Base-by-base conservation (phyloP, 202 grass and related monocot species). In the Saccharum hybrid region DNA sequence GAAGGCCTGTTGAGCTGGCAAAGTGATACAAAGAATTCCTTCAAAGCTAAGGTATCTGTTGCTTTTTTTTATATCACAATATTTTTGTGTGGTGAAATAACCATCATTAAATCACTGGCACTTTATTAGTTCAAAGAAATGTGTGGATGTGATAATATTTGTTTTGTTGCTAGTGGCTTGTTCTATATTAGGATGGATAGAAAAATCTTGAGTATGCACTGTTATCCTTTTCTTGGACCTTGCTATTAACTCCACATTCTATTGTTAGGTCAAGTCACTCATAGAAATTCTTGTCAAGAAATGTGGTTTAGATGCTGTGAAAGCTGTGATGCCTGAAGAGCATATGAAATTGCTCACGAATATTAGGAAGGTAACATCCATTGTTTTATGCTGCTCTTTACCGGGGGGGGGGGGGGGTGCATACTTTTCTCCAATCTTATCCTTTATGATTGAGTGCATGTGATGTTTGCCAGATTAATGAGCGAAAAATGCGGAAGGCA, bases 231-330 rank as follows among this genome's bases (percentile, higher is more conserved):
- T 22, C 19, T 71, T 21, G 3, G 71, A 76, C 61, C 21, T 83
- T 83, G 15, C 3, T 88, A 45, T 83, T 86, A 43, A 77, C 30
- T 21, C 41, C 26, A 63, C 14, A 33, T 83, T n/a, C 43, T 52
- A 62, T 81, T 90, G 57, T 46, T 68, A 98, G 96, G 90, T 98
- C 10, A 98, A 98, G 67, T 85, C 92, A 81, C 87, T 98, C 30
- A 54, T 98, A 79, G 96, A 93, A 68, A 94, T 98, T 94, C 92
- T 98, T 4, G 89, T 98, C 60, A 93, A 77, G 69, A 98, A 95
- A 93, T 98, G 96, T 84, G 96, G 96, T 68, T 86, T 98, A 71
- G 92, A 95, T 73, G 96, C 96, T 40, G 96, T 98, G 43, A 98
- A 93, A 73, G 88, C 87, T 56, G 92, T 95, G 59, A 98, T 98